phyloP scores from a whole-genome alignment of 2,329 filamentous ascomycete genomes.

The Diaporthe batatas region DNA sequence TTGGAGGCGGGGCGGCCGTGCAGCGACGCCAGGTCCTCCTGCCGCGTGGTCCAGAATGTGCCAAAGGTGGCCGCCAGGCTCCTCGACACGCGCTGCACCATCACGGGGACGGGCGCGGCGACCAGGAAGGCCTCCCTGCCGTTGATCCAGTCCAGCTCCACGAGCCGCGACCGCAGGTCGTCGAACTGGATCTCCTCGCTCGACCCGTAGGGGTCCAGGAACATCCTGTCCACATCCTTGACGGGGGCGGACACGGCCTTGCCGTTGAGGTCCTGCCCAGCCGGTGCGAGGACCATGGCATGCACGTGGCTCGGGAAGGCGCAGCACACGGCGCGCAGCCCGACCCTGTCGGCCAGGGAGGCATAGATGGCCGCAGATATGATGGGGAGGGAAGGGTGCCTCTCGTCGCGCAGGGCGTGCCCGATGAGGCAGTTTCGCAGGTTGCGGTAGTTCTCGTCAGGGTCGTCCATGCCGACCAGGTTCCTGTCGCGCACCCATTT shows the following conservation, averaged over 20 bases:
- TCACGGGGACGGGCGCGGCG: slow-evolving; percentile 73
- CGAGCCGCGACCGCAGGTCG: slow-evolving; percentile 72
- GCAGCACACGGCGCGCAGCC: slow-evolving; percentile 82
- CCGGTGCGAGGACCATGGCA: slow-evolving; percentile 76
- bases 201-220: slow-evolving; percentile 84
- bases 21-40: slow-evolving; percentile 52
- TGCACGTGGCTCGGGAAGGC: slow-evolving; percentile 89
- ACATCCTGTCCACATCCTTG: slow-evolving; percentile 71
- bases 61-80: slow-evolving; percentile 84
- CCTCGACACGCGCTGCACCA: slow-evolving; percentile 81
- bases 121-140: slow-evolving; percentile 67
- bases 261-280: slow-evolving; percentile 72
- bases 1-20: slow-evolving; percentile 69
- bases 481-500: slow-evolving; percentile 77
- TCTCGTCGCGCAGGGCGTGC: slow-evolving; percentile 78
- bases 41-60: slow-evolving; percentile 53
- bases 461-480: slow-evolving; percentile 78
- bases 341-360: slow-evolving; percentile 79
- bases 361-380: slow-evolving; percentile 91
- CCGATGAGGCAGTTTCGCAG: slow-evolving; percentile 91
- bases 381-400: slow-evolving; percentile 85
- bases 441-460: slow-evolving; percentile 77
- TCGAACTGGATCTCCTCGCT: slow-evolving; percentile 74
- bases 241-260: slow-evolving; percentile 53
- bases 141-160: slow-evolving; percentile 59